Conservation (phyloP, 139 green algal species). For the Haematococcus sp. region DNA sequence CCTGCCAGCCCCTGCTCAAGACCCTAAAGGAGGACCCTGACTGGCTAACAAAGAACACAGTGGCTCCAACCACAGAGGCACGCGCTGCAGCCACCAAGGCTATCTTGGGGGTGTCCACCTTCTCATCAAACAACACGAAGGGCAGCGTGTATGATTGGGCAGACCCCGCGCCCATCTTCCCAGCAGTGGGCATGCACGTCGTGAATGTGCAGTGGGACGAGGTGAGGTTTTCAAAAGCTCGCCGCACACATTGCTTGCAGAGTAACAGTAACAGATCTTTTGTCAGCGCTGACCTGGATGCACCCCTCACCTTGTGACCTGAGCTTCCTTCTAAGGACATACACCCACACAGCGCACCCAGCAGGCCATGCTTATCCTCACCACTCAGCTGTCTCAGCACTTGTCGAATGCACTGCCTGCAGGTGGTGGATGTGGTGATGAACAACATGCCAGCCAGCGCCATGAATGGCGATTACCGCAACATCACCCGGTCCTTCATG, state of each 20-base stretch:
- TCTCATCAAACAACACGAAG: constrained; percentile 17
- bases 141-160: background rate
- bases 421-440: constrained; percentile 29
- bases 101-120: too few relatives aligned
- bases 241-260: too few relatives aligned
- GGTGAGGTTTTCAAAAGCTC: background rate
- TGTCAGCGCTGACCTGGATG: too few relatives aligned
- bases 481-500: constrained; percentile 29
- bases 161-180: background rate
- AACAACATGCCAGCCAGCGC: constrained; percentile 40
- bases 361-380: too few relatives aligned
- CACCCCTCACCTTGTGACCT: too few relatives aligned
- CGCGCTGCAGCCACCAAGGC: background rate
- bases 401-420: background rate
- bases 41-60: background rate
- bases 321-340: too few relatives aligned
- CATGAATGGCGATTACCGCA: constrained; percentile 41
- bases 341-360: too few relatives aligned
- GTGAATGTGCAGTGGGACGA: background rate
- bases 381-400: too few relatives aligned
- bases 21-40: constrained; percentile 11
- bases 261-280: too few relatives aligned
- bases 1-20: constrained; percentile 34
- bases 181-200: constrained; percentile 18
- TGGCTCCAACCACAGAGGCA: background rate